Base-by-base conservation (phyloP, 768 basidiomycete genomes). In the Chalciporus pseudorubinellus region DNA sequence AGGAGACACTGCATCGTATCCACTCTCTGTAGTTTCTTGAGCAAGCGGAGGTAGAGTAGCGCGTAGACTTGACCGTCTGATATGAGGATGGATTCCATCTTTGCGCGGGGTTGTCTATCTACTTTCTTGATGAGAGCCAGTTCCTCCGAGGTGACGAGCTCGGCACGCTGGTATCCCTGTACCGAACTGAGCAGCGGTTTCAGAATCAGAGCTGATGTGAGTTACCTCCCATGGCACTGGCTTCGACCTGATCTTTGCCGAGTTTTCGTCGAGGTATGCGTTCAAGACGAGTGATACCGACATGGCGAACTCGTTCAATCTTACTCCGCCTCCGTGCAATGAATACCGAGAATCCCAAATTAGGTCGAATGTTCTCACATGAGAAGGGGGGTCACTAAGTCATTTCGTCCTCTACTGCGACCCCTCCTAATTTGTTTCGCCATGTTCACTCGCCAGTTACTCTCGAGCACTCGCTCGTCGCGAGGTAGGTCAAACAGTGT, bases 181-280 rank as follows among this genome's bases (percentile, higher is more conserved):
- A 44, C 24, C 33, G 44, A 28, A 45, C 52, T 62, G 40, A 68
- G 63, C 4, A 46, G 46, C 36, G 16, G 28, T 14, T 39, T 18
- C 16, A 10, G 5, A 7, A 16, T 1, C n/a, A 5, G 19, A 4
- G 20, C 12, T 31, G 45, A 6, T 3, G 10, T 6, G 39, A 75
- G 52, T 11, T 51, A 95, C 95, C 85, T 97, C 94, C 95, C 95
- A 98, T 57, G 94, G 94, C 10, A 97, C 92, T 1, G 87, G 85
- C 69, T 95, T 97, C 8, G 87, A 80, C 60, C 88, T 80, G 55
- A 95, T 92, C 77, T 95, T 95, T 46, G 85, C 77, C 8, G 91
- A 88, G 62, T 77, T 82, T 59, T 95, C 93, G 58, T 94, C 90
- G 55, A 98, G 82, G 74, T 87, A 93, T 2, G 82, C 68, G 62